Evolutionary conservation across 768 basidiomycete genomes (phyloP), one percentile per base, ranked within the genome.

Genomic region (Nidularia pulvinata): DNA sequence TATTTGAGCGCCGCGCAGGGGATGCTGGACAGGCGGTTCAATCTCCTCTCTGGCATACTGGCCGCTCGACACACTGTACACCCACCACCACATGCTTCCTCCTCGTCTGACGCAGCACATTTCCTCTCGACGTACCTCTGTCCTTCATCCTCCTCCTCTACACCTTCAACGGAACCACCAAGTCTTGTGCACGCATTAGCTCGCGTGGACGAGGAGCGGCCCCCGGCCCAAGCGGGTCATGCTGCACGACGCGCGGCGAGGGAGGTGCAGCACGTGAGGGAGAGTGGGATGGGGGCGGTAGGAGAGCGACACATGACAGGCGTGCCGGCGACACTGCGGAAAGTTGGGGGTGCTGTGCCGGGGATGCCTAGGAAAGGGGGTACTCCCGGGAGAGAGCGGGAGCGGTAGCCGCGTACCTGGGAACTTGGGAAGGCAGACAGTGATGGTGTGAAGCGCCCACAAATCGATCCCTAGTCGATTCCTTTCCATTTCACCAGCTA

Each of bases 181-280:
- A 79, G 83, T 6, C 61, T 91, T 34, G 63, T 93, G 56, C 80
- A 88, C 35, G 87, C 89, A 4, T 66, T 93, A 51, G 81, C 88
- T 13, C 70, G 83, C 19, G 81, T 89, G 55, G 90, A 93, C 66
- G 75, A 76, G 51, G 80, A 76, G 55, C 78, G 89, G 3, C 86
- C 86, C 4, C 84, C 81, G 33, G 78, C 76, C 22, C 66, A 82
- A 67, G 78, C 90, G n/a, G 86, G 89, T 9, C 86, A 89, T 53
- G 86, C 86, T 19, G 90, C 83, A 36, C 71, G 88, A 62, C 71
- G 83, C 36, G 90, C 89, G 13, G 84, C 79, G 52, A 74, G 85
- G 57, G 88, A 91, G 69, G 86, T 88, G 35, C 84, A 88, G 63
- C 72, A 89, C 43, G 84, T 76, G 22, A 77, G 78, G 44, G 85